Conservation (phyloP, 768 basidiomycete species). For the Collybiopsis luxurians region DNA sequence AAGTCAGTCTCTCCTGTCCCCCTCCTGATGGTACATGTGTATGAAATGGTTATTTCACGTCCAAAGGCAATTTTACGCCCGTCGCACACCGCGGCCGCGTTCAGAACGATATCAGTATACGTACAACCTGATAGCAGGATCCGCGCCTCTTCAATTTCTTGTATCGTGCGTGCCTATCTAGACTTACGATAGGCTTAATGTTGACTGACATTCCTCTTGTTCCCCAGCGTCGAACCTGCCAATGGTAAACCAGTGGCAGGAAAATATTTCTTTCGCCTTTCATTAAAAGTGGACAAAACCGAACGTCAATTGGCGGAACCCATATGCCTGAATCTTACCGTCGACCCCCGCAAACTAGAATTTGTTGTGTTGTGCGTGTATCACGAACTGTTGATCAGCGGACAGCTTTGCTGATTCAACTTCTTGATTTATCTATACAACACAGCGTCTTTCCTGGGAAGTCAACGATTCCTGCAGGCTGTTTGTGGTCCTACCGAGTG, state of each 20-base stretch:
- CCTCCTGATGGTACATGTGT: too few species aligned
- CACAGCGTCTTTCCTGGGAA: conserved; percentile 60
- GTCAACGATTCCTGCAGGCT: conserved; percentile 48
- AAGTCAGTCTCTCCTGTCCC: conserved; percentile 12
- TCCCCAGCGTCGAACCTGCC: conserved; percentile 9
- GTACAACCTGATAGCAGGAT: conserved; percentile 43
- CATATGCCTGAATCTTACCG: conserved; percentile 38
- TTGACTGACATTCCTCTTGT: not conserved
- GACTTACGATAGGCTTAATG: not conserved
- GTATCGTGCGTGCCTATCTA: conserved; percentile 42
- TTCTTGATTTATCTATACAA: not conserved
- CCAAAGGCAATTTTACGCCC: conserved; percentile 6
- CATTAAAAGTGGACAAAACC: conserved; percentile 51
- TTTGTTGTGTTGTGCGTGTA: conserved; percentile 60
- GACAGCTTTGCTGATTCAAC: too few species aligned
- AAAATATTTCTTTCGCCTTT: conserved; percentile 52
- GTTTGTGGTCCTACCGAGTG: conserved; percentile 56
- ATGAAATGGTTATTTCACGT: too few species aligned
- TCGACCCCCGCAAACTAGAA: conserved; percentile 54
- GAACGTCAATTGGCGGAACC: conserved; percentile 54
- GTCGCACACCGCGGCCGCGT: conserved; percentile 14
- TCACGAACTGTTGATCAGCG: too few species aligned
- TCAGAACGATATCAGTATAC: conserved; percentile 51
- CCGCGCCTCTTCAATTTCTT: conserved; percentile 44
- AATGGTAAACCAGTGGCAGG: conserved; percentile 23